A percentile compares a stretch with the other conserved stretches of the same genome.
Evolutionary conservation across 179 eudicot genomes (phyloP).

Genomic region (Camellia oleifera): DNA sequence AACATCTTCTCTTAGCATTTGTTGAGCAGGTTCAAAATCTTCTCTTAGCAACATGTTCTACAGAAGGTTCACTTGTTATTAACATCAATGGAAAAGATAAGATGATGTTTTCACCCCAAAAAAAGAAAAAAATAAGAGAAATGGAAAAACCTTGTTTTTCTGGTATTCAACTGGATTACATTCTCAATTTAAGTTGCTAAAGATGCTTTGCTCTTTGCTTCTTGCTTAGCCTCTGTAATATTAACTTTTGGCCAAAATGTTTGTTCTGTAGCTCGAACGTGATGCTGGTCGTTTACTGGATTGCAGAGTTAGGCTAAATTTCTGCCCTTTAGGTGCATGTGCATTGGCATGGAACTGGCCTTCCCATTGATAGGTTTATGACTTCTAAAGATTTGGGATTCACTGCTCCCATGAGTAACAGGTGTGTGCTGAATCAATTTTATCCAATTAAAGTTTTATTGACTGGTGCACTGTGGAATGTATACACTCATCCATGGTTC

Average conservation of each 20-base stretch:
- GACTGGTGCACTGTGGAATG: neutral
- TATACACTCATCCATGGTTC: neutral
- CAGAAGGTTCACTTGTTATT: neutral
- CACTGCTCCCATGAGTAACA: constrained; percentile 89
- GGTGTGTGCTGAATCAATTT: constrained; percentile 37
- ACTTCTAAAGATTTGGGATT: constrained; percentile 89
- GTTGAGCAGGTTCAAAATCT: constrained; percentile 72
- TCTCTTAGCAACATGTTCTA: no score
- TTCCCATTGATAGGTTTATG: constrained; percentile 94
- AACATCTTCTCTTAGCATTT: constrained; percentile 89
- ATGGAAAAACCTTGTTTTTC: no score
- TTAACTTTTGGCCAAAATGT: constrained; percentile 2
- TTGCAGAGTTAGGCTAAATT: constrained; percentile 84
- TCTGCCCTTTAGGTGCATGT: constrained; percentile 96
- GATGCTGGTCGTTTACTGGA: constrained; percentile 87
- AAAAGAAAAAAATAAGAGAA: no score
- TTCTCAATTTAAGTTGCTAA: constrained; percentile 1
- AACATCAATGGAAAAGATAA: neutral
- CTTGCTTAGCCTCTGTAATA: neutral
- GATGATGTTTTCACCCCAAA: no score
- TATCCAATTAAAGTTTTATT: neutral
- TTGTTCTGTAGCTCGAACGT: constrained; percentile 73
- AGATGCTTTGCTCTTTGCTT: neutral
- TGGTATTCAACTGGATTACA: neutral
- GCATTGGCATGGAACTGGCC: constrained; percentile 99